Evolutionary conservation across 2,329 filamentous ascomycete species (phyloP).

Genomic region (Aaosphaeria pasadenensis): DNA sequence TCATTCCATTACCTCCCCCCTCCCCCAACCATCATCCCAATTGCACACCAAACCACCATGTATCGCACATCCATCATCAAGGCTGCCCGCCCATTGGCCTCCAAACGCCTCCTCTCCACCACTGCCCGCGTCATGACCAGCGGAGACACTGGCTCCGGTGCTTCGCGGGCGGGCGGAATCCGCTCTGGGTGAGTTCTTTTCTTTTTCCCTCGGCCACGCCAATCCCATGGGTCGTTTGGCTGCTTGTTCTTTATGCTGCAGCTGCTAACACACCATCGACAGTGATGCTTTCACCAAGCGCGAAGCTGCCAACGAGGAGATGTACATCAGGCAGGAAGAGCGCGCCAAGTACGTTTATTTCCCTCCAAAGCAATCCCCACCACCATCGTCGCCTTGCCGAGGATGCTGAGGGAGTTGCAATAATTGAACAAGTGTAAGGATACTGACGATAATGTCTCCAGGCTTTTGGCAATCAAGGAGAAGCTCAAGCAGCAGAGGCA

Average conservation of each 20-base stretch:
- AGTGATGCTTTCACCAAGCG: slow-evolving; percentile 93
- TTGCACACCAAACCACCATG: slow-evolving; percentile 20
- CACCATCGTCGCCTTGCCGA: not conserved
- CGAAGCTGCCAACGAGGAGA: slow-evolving; percentile 82
- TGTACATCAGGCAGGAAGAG: slow-evolving; percentile 83
- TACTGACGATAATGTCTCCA: slow-evolving; percentile 15
- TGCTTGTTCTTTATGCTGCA: not conserved
- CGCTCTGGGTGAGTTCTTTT: slow-evolving; percentile 30
- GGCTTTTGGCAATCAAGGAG: slow-evolving; percentile 66
- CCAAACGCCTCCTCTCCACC: slow-evolving; percentile 42
- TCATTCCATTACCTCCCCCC: slow-evolving; percentile 6
- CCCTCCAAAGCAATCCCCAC: not conserved
- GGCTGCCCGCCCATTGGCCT: slow-evolving; percentile 36
- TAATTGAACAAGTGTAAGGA: not conserved
- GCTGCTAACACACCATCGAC: slow-evolving; percentile 6
- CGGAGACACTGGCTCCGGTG: slow-evolving; percentile 45
- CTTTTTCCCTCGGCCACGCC: not conserved
- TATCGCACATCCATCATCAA: slow-evolving; percentile 39
- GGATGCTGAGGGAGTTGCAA: not conserved
- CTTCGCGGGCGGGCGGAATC: slow-evolving; percentile 39
- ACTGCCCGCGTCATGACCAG: slow-evolving; percentile 43
- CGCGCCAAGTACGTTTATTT: slow-evolving; percentile 66
- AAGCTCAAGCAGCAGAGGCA: slow-evolving; percentile 73
- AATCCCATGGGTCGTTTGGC: not conserved
- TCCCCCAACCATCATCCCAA: slow-evolving; percentile 4